Conservation (phyloP, 805 yeast genomes). For the Candida verbasci region DNA sequence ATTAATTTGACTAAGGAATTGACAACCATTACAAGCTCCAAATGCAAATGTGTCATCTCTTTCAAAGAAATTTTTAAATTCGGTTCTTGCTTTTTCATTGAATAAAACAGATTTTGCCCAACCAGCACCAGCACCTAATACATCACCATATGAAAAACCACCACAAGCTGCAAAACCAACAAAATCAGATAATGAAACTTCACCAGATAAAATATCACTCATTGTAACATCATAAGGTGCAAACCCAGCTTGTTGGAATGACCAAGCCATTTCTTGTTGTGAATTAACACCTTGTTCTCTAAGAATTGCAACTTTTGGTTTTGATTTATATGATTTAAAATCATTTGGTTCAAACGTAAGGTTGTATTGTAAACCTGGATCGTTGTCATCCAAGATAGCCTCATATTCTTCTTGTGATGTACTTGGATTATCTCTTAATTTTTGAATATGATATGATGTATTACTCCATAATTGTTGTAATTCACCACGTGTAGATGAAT, state of each 20-base stretch:
- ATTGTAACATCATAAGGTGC: constrained; percentile 93
- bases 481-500: constrained; percentile 55
- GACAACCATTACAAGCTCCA: constrained; percentile 99
- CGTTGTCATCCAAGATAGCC: constrained; percentile 68
- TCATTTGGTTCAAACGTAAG: constrained; percentile 57
- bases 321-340: constrained; percentile 26
- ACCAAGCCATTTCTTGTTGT: constrained; percentile 97
- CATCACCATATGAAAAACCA: constrained; percentile 98
- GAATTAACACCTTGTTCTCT: constrained; percentile 99
- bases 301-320: constrained; percentile 90
- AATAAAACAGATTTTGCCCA: constrained; percentile 97
- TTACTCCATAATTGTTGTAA: constrained; percentile 82
- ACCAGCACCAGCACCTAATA: constrained; percentile 96
- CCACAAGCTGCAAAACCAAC: constrained; percentile 98
- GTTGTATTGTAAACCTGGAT: constrained; percentile 86
- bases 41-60: constrained; percentile 92
- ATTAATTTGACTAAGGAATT: constrained; percentile 83
- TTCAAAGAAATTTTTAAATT: constrained; percentile 77
- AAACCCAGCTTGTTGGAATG: constrained; percentile 92
- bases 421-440: constrained; percentile 89
- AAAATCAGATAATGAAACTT: constrained; percentile 68
- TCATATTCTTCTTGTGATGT: constrained; percentile 83
- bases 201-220: constrained; percentile 82
- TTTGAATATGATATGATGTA: constrained; percentile 87
- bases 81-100: constrained; percentile 69